Evolutionary conservation across 257 asterid genomes (phyloP).

Genomic region (Eustoma russellianum): DNA sequence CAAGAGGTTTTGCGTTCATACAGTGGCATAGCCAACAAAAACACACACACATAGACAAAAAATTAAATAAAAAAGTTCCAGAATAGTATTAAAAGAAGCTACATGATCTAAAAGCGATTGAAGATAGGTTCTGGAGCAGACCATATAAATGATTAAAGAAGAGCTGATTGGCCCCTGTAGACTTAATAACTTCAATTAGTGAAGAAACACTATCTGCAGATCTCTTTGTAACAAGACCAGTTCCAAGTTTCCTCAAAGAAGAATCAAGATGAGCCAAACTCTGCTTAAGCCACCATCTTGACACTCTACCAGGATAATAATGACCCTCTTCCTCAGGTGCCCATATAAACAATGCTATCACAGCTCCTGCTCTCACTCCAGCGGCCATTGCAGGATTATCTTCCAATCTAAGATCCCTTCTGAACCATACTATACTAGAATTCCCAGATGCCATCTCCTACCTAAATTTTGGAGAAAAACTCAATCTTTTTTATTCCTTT

Average conservation of each 20-base stretch:
- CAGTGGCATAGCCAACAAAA: background rate
- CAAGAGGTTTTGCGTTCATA: too few species aligned
- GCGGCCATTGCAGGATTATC: conserved; percentile 90
- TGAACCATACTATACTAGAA: conserved; percentile 86
- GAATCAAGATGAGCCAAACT: conserved; percentile 72
- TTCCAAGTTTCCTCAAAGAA: conserved; percentile 76
- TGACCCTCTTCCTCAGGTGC: conserved; percentile 95
- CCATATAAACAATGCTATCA: conserved; percentile 68
- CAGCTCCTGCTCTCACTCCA: conserved; percentile 76
- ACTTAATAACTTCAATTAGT: conserved; percentile 58
- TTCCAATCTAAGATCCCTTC: conserved; percentile 93
- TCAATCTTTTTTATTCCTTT: too few species aligned
- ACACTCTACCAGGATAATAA: conserved; percentile 77
- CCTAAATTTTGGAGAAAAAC: too few species aligned
- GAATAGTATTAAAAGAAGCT: background rate
- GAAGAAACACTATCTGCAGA: conserved; percentile 74
- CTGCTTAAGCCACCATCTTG: conserved; percentile 95
- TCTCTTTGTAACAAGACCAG: conserved; percentile 76
- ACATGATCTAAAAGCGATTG: conserved; percentile 1
- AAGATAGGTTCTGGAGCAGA: conserved; percentile 13
- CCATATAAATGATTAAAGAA: conserved; percentile 94
- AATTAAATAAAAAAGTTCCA: conserved; percentile 3
- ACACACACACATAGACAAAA: background rate
- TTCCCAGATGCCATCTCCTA: conserved; percentile 55
- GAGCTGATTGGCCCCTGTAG: conserved; percentile 78